Evolutionary conservation across 306 rosid species (phyloP), one percentile per base, ranked within the genome.

Genomic region (Quercus gilva): DNA sequence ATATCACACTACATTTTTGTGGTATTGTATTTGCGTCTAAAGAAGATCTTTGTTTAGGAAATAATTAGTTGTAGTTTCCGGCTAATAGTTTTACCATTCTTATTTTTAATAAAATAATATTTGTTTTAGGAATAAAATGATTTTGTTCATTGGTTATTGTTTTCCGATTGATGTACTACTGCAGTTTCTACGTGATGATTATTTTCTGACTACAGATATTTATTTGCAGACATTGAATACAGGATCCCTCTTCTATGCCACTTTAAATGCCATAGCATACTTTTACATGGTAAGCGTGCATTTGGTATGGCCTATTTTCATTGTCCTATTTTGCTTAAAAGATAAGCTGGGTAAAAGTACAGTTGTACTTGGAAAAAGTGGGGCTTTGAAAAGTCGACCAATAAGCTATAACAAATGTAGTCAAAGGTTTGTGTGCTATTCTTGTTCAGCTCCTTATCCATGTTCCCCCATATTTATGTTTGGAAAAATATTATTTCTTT

Each of bases 191-290:
- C 73, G 37, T 77, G 52, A 74, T 58, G 25, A 60, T 20, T 60
- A 26, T 90, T 76, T 68, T 87, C 90, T 87, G 76, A 90, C 85
- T 81, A 51, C 79, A 73, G 76, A 28, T 77, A 55, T 71, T 41
- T 69, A 74, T 81, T 37, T 86, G 88, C 74, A 95, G 99, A 95
- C 99, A 74, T 85, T 95, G 84, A 95, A 95, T 87, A 95, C 98
- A 29, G 99, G 99, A 77, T 95, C 99, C 80, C 98, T 95, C 85
- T 93, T 96, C 79, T 96, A 93, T 87, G 97, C 99, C 75, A 96
- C 98, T 69, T 89, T 96, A 79, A 96, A 96, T 73, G 88, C 98
- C 77, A 84, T 96, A 77, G 92, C 99, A 76, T 96, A 96, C 91
- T 96, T 96, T 78, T 96, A 96, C 89, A 96, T 96, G 99, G 99